Evolutionary conservation across 75 land plant genomes (phyloP).

Genomic region (Cupressus sempervirens): DNA sequence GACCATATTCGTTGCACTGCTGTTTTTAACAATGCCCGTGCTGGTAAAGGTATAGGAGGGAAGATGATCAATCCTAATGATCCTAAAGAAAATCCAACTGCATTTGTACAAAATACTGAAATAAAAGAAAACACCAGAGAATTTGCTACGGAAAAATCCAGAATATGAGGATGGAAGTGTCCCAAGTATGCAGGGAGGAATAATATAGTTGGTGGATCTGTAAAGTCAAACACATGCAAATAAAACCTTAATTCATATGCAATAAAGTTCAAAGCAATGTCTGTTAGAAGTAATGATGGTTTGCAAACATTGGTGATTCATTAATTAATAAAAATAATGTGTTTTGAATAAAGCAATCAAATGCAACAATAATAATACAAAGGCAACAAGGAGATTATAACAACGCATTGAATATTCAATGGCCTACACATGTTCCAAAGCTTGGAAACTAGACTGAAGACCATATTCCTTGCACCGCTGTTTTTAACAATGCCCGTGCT

Average conservation of each 20-base stretch:
- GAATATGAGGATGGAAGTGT: not conserved
- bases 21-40: constrained; percentile 66
- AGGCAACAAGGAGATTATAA: too few species aligned
- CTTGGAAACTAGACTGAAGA: constrained; percentile 68
- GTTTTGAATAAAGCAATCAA: too few species aligned
- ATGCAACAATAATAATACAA: too few species aligned
- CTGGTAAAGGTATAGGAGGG: constrained; percentile 35
- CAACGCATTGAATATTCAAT: too few species aligned
- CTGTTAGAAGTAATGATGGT: too few species aligned
- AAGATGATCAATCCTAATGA: constrained; percentile 67
- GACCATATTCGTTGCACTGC: constrained; percentile 56
- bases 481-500: constrained; percentile 64
- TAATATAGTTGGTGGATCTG: too few species aligned
- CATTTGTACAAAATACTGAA: constrained; percentile 13
- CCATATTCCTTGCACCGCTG: constrained; percentile 55
- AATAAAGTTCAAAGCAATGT: too few species aligned
- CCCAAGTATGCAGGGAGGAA: constrained; percentile 15
- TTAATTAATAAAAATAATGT: too few species aligned
- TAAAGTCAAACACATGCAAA: too few species aligned
- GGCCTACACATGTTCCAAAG: constrained; percentile 50
- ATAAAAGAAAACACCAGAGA: constrained; percentile 15
- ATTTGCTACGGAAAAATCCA: constrained; percentile 1
- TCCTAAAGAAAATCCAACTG: constrained; percentile 34
- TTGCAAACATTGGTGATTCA: too few species aligned
- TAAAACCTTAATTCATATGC: too few species aligned